A percentile compares a stretch with the other conserved stretches of the same genome.
phyloP scores from a whole-genome alignment of 2,329 filamentous ascomycete species.

The Penicillium nordicum region DNA sequence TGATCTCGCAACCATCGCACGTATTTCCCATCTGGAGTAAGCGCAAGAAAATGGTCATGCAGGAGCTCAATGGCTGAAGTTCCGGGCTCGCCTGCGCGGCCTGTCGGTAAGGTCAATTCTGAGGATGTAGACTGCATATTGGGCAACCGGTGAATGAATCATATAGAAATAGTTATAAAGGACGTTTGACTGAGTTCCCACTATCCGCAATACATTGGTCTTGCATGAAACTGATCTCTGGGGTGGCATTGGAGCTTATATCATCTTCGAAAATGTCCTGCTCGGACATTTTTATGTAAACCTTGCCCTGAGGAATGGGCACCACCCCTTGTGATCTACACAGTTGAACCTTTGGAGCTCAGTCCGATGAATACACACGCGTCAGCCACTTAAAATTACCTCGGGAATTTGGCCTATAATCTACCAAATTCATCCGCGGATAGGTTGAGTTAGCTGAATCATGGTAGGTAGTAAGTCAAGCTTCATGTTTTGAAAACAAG shows the following conservation, averaged over 20 bases:
- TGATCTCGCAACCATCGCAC: conserved; percentile 33
- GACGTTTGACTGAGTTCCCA: background rate
- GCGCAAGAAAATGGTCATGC: conserved; percentile 25
- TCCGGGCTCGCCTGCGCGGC: conserved; percentile 12
- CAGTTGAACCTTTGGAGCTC: background rate
- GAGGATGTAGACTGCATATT: conserved; percentile 14
- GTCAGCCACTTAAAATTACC: background rate
- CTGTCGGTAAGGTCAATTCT: background rate
- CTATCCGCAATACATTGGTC: background rate
- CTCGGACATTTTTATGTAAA: conserved; percentile 1
- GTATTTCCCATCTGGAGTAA: conserved; percentile 30
- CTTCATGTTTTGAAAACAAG: background rate
- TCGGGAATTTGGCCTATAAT: background rate
- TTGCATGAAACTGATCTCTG: background rate
- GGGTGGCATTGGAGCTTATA: conserved; percentile 4
- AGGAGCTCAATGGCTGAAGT: conserved; percentile 17
- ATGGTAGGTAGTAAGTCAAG: background rate
- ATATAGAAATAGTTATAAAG: background rate
- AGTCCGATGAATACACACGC: background rate
- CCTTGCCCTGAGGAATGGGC: conserved; percentile 6
- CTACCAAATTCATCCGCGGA: background rate
- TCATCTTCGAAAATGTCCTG: background rate
- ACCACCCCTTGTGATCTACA: conserved; percentile 5
- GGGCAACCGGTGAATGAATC: background rate
- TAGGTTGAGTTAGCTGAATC: background rate